These are phyloP conservation scores for Cinnamomum micranthum DNA, from an alignment of 164 flowering plant species.

Conservation along the genomic window DNA sequence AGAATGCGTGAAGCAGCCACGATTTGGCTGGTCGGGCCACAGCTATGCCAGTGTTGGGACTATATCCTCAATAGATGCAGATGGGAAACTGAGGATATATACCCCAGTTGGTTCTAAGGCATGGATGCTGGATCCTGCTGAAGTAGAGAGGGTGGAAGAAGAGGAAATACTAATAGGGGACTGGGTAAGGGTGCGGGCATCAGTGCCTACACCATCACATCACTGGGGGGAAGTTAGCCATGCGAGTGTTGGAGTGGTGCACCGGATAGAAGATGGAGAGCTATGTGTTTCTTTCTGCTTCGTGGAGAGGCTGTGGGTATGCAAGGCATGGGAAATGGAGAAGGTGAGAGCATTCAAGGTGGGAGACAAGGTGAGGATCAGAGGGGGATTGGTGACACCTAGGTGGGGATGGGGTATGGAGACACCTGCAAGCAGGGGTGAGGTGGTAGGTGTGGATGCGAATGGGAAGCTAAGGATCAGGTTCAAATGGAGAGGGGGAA, in stretches of 20 bases:
- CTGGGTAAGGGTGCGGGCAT: conserved; percentile 74
- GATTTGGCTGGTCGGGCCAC: conserved; percentile 97
- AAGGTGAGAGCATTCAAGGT: conserved; percentile 62
- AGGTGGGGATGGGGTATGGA: conserved; percentile 99
- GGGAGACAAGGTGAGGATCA: conserved; percentile 83
- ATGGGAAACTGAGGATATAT: conserved; percentile 83
- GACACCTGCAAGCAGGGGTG: conserved; percentile 85
- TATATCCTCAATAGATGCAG: conserved; percentile 81
- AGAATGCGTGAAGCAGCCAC: conserved; percentile 68
- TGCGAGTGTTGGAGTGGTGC: conserved; percentile 86
- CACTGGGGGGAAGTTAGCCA: conserved; percentile 95
- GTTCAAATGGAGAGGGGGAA: conserved; percentile 91
- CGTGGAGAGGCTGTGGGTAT: conserved; percentile 84
- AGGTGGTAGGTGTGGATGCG: conserved; percentile 90
- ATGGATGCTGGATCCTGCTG: conserved; percentile 95
- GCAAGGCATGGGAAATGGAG: conserved; percentile 79
- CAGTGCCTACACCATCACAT: conserved; percentile 61
- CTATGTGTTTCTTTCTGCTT: conserved; percentile 94
- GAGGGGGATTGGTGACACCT: conserved; percentile 71
- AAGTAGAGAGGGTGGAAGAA: conserved; percentile 76
- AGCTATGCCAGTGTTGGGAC: conserved; percentile 70
- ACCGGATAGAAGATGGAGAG: conserved; percentile 71
- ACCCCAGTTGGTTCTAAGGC: conserved; percentile 81
- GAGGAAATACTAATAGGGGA: conserved; percentile 67
- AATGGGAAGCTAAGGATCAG: conserved; percentile 86